These are phyloP conservation scores for Mucor velutinosus DNA, from an alignment of 371 early-diverging fungal genomes.

Conservation along the genomic window DNA sequence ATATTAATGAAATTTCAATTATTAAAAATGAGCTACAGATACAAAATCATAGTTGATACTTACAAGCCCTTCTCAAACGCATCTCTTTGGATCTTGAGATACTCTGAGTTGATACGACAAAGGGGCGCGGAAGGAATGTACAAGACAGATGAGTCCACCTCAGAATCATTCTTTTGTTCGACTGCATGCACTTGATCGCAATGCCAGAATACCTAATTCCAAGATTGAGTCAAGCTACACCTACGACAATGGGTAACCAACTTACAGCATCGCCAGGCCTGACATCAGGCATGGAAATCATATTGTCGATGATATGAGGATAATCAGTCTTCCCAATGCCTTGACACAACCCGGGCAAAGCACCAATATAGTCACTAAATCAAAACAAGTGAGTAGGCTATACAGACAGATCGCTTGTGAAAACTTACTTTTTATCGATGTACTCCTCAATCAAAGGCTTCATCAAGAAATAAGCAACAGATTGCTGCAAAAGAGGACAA, in stretches of 20 bases:
- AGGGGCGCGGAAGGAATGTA: conserved; percentile 45
- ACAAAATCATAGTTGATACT: conserved; percentile 6
- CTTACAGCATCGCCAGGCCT: conserved; percentile 45
- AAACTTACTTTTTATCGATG: conserved; percentile 23
- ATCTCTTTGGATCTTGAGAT: conserved; percentile 28
- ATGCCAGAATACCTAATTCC: conserved; percentile 15
- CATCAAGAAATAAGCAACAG: conserved; percentile 43
- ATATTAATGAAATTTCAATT: background rate
- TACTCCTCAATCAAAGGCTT: conserved; percentile 41
- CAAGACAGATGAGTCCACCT: conserved; percentile 39
- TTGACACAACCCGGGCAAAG: conserved; percentile 40
- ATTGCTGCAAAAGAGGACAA: conserved; percentile 43
- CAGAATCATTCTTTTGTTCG: conserved; percentile 31
- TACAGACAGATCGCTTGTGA: background rate
- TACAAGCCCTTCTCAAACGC: conserved; percentile 35
- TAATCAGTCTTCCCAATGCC: conserved; percentile 33
- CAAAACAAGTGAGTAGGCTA: background rate
- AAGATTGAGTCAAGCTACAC: background rate
- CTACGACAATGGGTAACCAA: conserved; percentile 17
- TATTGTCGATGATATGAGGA: conserved; percentile 36
- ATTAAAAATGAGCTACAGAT: background rate
- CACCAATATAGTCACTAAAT: conserved; percentile 37
- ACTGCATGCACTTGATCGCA: conserved; percentile 48
- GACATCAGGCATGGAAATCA: conserved; percentile 42
- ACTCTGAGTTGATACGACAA: conserved; percentile 36